These are phyloP conservation scores for Neurospora sp. DNA, from an alignment of 495 filamentous ascomycete genomes.

Conservation along the genomic window DNA sequence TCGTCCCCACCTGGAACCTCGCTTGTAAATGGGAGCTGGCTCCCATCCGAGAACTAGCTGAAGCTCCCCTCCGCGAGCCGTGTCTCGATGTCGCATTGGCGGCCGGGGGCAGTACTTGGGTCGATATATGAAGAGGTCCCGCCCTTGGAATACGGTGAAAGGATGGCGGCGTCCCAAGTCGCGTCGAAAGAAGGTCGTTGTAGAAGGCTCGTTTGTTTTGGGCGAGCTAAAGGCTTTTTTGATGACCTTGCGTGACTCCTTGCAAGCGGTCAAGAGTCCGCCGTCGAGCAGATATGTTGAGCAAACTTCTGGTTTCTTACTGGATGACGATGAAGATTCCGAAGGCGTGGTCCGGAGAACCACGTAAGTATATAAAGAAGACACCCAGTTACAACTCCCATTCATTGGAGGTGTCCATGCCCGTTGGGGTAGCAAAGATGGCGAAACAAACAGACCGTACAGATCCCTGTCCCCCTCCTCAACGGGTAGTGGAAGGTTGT, in stretches of 20 bases:
- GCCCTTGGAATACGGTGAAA: not conserved
- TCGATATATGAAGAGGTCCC: not conserved
- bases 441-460: not conserved
- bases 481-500: not conserved
- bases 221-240: not conserved
- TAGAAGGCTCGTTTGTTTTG: not conserved
- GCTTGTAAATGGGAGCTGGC: not conserved
- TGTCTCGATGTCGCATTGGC: too few species aligned
- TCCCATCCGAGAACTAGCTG: not conserved
- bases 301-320: not conserved
- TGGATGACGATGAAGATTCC: not conserved
- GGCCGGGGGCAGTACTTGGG: not conserved
- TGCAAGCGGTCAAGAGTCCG: not conserved
- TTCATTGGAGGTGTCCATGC: not conserved
- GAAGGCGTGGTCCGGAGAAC: not conserved
- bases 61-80: too few species aligned
- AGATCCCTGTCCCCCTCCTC: not conserved
- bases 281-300: not conserved
- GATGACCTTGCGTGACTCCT: not conserved
- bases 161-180: not conserved
- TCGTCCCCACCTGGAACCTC: not conserved
- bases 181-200: not conserved
- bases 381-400: not conserved
- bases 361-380: not conserved
- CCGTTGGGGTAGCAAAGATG: not conserved